Base-by-base conservation (phyloP, 768 basidiomycete genomes). In the Amanita fuliginea region DNA sequence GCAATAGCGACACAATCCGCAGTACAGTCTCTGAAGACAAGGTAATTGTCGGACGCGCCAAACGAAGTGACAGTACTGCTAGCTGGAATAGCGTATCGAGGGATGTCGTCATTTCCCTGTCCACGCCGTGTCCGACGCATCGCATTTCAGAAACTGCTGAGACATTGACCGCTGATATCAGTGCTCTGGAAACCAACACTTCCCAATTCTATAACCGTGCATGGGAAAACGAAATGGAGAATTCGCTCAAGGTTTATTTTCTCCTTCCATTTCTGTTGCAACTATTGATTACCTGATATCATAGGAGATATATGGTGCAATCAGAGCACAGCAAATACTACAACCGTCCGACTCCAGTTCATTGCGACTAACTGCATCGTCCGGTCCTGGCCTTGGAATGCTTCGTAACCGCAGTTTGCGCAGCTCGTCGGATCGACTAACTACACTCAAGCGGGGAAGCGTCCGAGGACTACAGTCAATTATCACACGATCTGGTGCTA, bases 281-380 rank as follows among this genome's bases (percentile, higher is more conserved):
- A 42, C 49, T 37, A 50, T 51, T 55, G 42, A 46, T 5, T 46
- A 7, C 43, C 32, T 13, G 32, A 13, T 19, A 4, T 13, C 30
- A 1, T 55, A 94, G 89, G 96, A 99, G 60, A 95, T 99, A 76
- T 99, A 93, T 70, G 78, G 73, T 56, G 83, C 92, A 6, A 82
- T 98, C 66, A 93, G 94, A 68, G 78, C 73, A 35, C 87, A 93
- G 57, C 88, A 93, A 62, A 94, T 97, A 55, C 65, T 94, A 34
- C 87, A 94, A 54, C 93, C 93, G 1, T 64, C 83, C 22, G 75
- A 71, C 52, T 73, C 69, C 51, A 68, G 67, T 54, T 43, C 62
- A 16, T 60, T 62, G 16, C 72, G 80, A 39, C 59, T 74, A 7
- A 81, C 80, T 11, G 71, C 77, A 21, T 83, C 79, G 21, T 60